Base-by-base conservation (phyloP, 2,329 filamentous ascomycete genomes). In the Cladobotryum protrusum region DNA sequence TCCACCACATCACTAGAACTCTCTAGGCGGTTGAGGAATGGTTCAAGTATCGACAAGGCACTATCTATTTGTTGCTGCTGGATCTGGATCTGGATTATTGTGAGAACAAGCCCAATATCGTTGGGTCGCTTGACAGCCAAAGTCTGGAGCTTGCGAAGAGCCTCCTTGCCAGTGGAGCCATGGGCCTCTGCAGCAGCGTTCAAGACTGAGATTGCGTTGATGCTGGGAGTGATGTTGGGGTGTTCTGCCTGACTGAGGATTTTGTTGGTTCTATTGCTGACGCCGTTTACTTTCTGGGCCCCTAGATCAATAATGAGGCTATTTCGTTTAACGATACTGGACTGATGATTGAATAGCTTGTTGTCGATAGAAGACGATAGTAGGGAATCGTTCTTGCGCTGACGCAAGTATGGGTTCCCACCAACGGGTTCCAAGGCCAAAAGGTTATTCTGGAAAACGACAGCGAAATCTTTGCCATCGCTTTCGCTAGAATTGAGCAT, bases 31-130 rank as follows among this genome's bases (percentile, higher is more conserved):
- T 78, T 78, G 49, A 96, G 78, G 63, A 93, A 91, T 1, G 78
- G 72, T 63, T 95, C 86, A 2, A 96, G 73, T 5, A 89, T 74
- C n/a, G 77, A 73, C 34, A 90, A 79, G 4, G 92, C 92, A 4
- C 86, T 83, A 29, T 79, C 84, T 24, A 81, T 76, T 62, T 92
- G 89, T 43, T 84, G 81, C 37, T 77, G 80, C 45, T 83, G 75
- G 14, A 93, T 74, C 62, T 95, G 90, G 41, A 96, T 78, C 65
- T 96, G 90, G 9, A 92, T 77, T 49, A 89, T 79, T 9, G 88
- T 90, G 36, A 96, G 73, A 19, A 88, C 71, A 3, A 96, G 75
- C 1, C 91, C 92, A 18, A 96, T 73, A 62, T 96, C 89, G 52
- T 81, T 81, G 0, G 90, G 88, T 29, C 88, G 77, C 61, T 82